Evolutionary conservation across 1,284 basidiomycete species (phyloP), one percentile per base, ranked within the genome.

Genomic region (Ganoderma meredithae): DNA sequence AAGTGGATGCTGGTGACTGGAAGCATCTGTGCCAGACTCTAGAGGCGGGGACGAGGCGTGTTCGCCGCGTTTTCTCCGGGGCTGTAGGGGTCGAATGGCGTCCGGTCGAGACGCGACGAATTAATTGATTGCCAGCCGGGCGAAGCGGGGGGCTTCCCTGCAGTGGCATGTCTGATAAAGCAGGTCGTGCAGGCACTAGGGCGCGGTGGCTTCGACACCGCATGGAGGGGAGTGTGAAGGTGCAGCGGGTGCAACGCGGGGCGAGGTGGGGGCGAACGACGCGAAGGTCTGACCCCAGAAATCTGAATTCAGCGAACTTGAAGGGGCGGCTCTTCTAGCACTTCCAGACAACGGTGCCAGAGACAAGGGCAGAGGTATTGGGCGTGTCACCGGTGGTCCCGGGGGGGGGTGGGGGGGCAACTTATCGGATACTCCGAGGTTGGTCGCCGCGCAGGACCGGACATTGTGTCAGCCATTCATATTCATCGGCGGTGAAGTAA

Each of bases 21-120:
- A 33, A 3, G 22, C 22, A 33, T 9, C 43, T 59, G 52, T n/a
- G 60, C 27, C 3, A 31, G 27, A 31, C 27, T 31, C 27, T 31
- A 31, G 43, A 53, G 13, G 22, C 53, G 41, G 22, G 19, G 41
- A 36, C 55, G 55, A n/a, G 19, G 33, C 19, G 15, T 36, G 31
- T 6, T 59, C 40, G 59, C 68, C 68, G 68, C 63, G 33, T 64
- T 69, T 66, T 69, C 68, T 62, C 65, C 68, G 68, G 39, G 2
- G n/a, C 41, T 43, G 53, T n/a, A 13, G 15, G 44, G 43, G 8
- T 15, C 19, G 58, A 7, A 36, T 6, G 47, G 3, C 8, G 27
- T 9, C 19, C 13, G 49, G 43, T 25, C 25, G 25, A 22, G 36
- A 41, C 22, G 64, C 62, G 65, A 69, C 31, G 52, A 64, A 64